Percentiles rank a stretch among this genome's conserved stretches.
Evolutionary conservation across 495 filamentous ascomycete species (phyloP).

Genomic region (Trichoderma erinaceum): DNA sequence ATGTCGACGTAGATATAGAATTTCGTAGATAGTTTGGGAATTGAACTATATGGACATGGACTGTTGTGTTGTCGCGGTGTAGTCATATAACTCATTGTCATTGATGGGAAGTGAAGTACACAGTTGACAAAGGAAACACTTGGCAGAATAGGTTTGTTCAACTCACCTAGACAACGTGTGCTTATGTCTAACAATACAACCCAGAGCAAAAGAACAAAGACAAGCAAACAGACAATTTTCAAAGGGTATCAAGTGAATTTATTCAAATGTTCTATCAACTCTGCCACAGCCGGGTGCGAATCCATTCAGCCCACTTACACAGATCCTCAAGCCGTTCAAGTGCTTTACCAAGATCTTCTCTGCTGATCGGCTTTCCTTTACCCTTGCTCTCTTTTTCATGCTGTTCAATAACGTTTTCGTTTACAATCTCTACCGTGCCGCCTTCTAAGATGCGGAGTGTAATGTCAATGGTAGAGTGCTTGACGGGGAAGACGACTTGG

Average conservation of each 20-base stretch:
- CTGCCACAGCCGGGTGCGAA: conserved; percentile 30
- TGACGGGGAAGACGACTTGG: conserved; percentile 46
- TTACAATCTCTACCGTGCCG: conserved; percentile 46
- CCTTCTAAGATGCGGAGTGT: conserved; percentile 57
- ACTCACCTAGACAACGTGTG: neutral
- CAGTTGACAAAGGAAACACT: neutral
- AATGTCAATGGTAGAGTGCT: conserved; percentile 34
- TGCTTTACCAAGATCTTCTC: conserved; percentile 30
- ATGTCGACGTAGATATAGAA: neutral
- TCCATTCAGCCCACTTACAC: conserved; percentile 54
- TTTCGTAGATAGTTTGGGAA: neutral
- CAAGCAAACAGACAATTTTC: neutral
- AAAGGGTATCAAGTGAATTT: conserved; percentile 10
- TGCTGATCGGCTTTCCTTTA: conserved; percentile 21
- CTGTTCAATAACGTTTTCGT: conserved; percentile 19
- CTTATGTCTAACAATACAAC: neutral
- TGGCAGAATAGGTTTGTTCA: neutral
- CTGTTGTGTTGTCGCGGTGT: too few species aligned
- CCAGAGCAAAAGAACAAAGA: neutral
- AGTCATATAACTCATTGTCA: neutral
- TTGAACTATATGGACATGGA: too few species aligned
- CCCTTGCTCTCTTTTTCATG: conserved; percentile 10
- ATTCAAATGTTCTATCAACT: neutral
- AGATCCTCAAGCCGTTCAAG: conserved; percentile 43
- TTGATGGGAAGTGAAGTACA: too few species aligned